Conservation (phyloP, 176 grass and related monocot species). For the Oryza nivara region DNA sequence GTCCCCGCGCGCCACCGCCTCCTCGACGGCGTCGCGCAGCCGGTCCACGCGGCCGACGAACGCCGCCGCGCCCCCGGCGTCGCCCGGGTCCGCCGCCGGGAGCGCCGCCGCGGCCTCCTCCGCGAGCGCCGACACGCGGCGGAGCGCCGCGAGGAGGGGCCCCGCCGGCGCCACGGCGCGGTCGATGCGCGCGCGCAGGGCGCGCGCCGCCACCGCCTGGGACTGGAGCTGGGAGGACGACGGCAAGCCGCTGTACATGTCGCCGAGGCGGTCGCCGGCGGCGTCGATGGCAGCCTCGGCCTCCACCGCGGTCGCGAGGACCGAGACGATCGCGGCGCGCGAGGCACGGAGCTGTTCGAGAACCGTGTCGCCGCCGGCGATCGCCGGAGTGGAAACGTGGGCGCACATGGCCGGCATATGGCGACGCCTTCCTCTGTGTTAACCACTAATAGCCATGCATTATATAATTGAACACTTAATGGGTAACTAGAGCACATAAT, state of each 20-base stretch:
- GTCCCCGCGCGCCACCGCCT: constrained; percentile 44
- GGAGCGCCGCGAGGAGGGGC: constrained; percentile 41
- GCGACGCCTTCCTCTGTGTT: background rate
- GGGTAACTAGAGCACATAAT: no score
- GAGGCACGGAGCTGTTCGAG: constrained; percentile 48
- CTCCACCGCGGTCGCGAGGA: constrained; percentile 38
- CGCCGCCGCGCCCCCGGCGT: constrained; percentile 5
- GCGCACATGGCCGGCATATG: constrained; percentile 47
- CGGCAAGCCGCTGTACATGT: constrained; percentile 30
- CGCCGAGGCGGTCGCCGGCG: constrained; percentile 11
- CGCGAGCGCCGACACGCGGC: constrained; percentile 48
- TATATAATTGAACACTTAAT: background rate
- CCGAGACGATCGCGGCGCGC: constrained; percentile 40
- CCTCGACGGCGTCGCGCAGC: constrained; percentile 56
- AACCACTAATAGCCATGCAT: background rate
- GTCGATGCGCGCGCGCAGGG: constrained; percentile 57
- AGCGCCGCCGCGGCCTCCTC: background rate
- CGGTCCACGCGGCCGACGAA: constrained; percentile 56
- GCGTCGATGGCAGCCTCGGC: constrained; percentile 40
- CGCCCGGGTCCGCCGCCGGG: constrained; percentile 25
- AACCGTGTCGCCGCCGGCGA: background rate
- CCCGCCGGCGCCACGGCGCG: constrained; percentile 45
- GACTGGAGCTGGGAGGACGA: constrained; percentile 52
- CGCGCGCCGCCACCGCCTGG: constrained; percentile 46
- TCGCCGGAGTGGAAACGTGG: constrained; percentile 26